These are phyloP conservation scores for Pythium coloratum DNA, from an alignment of 352 stramenopile genomes.

Conservation along the genomic window DNA sequence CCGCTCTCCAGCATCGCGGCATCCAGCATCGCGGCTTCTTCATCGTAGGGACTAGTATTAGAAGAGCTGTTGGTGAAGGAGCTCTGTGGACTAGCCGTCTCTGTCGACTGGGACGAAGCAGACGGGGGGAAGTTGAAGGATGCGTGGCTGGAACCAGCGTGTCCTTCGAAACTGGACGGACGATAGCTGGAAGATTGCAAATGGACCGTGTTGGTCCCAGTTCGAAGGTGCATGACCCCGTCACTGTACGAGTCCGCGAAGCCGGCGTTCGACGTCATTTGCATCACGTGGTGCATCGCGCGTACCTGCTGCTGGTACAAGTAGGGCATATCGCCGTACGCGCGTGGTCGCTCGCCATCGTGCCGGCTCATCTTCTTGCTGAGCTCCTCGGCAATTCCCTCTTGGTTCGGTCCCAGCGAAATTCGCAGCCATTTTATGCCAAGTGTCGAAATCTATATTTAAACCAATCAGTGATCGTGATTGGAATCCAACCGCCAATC, in stretches of 20 bases:
- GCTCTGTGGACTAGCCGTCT: not conserved
- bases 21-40: slow-evolving; percentile 15
- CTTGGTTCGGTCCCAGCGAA: too few relatives aligned
- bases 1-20: slow-evolving; percentile 18
- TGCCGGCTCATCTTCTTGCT: too few relatives aligned
- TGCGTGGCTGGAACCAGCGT: not conserved
- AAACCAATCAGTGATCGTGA: too few relatives aligned
- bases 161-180: not conserved
- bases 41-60: not conserved
- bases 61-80: not conserved
- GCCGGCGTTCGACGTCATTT: not conserved
- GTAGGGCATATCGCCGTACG: too few relatives aligned
- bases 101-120: not conserved
- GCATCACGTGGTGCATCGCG: not conserved
- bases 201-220: not conserved
- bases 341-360: too few relatives aligned
- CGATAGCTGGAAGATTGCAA: not conserved
- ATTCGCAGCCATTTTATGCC: too few relatives aligned
- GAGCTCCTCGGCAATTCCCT: too few relatives aligned
- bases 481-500: too few relatives aligned
- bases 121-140: not conserved
- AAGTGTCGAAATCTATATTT: too few relatives aligned
- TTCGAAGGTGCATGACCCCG: not conserved
- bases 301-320: not conserved
- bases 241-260: not conserved